phyloP scores from a whole-genome alignment of 2,329 filamentous ascomycete genomes.

The Hymenoscyphus repandus region DNA sequence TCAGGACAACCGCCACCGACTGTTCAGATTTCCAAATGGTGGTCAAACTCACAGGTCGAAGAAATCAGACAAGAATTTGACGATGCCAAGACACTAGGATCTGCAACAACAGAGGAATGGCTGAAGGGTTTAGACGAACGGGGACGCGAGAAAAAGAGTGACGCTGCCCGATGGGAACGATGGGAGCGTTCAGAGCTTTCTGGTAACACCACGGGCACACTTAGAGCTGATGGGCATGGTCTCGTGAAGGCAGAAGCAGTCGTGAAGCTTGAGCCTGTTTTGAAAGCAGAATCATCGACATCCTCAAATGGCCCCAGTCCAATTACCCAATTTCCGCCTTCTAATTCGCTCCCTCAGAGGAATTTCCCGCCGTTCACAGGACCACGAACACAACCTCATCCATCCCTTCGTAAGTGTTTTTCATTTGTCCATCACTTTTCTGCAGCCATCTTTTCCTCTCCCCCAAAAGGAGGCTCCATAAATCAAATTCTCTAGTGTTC shows the following conservation, averaged over 20 bases:
- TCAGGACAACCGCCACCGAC: conserved; percentile 41
- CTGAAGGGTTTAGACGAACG: conserved; percentile 64
- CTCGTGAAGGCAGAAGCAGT: neutral
- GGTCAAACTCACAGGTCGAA: conserved; percentile 57
- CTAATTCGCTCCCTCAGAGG: conserved; percentile 6
- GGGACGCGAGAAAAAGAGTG: conserved; percentile 54
- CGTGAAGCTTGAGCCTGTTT: neutral
- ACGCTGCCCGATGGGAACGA: conserved; percentile 69
- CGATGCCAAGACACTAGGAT: conserved; percentile 59
- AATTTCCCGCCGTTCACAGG: conserved; percentile 9
- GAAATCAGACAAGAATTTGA: conserved; percentile 58
- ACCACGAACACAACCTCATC: conserved; percentile 8
- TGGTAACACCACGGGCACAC: conserved; percentile 24
- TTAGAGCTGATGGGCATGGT: conserved; percentile 9
- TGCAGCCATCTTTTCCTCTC: neutral
- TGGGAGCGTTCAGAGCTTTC: conserved; percentile 66
- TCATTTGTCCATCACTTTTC: neutral
- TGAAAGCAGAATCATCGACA: conserved; percentile 3
- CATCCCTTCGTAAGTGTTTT: conserved; percentile 16
- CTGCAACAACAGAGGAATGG: conserved; percentile 70
- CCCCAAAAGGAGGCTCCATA: too few relatives aligned
- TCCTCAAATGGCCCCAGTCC: conserved; percentile 11
- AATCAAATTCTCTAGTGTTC: neutral
- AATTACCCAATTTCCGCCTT: conserved; percentile 5
- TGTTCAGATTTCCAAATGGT: conserved; percentile 59